A percentile compares a stretch with the other conserved stretches of the same genome.
Evolutionary conservation across 1,139 yeast species (phyloP).

Genomic region (Yamadazyma atmosphaerica): DNA sequence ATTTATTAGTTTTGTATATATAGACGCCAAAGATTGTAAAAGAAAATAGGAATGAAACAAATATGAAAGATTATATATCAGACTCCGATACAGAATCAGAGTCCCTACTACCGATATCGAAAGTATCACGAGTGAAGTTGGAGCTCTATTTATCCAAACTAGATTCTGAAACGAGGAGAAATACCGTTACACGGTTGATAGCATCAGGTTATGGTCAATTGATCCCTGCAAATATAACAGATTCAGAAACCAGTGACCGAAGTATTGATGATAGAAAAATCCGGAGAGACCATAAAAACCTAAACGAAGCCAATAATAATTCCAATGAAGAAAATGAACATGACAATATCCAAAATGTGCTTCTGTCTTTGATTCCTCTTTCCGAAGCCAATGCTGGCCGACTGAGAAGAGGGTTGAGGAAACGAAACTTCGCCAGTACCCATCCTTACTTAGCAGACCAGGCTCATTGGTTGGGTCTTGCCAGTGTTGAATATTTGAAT

Average conservation of each 20-base stretch:
- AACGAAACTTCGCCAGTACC: conserved; percentile 46
- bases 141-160: not conserved
- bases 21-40: too few species aligned
- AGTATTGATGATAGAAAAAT: not conserved
- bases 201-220: conserved; percentile 1
- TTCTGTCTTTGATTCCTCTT: conserved; percentile 13
- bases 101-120: conserved; percentile 3
- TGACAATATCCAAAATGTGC: conserved; percentile 12
- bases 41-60: conserved; percentile 1
- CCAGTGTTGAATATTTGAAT: conserved; percentile 36
- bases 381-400: not conserved
- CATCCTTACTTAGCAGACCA: conserved; percentile 52
- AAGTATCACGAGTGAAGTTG: conserved; percentile 3
- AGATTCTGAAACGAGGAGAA: not conserved
- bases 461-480: conserved; percentile 46
- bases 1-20: too few species aligned
- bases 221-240: not conserved
- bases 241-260: not conserved
- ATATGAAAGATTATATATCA: conserved; percentile 13
- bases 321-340: conserved; percentile 4
- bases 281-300: too few species aligned
- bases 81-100: conserved; percentile 16
- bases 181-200: not conserved
- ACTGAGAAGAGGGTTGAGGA: conserved; percentile 35
- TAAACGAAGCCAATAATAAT: not conserved